Conservation (phyloP, 1,284 basidiomycete genomes). For the Cryptococcus hybrid region DNA sequence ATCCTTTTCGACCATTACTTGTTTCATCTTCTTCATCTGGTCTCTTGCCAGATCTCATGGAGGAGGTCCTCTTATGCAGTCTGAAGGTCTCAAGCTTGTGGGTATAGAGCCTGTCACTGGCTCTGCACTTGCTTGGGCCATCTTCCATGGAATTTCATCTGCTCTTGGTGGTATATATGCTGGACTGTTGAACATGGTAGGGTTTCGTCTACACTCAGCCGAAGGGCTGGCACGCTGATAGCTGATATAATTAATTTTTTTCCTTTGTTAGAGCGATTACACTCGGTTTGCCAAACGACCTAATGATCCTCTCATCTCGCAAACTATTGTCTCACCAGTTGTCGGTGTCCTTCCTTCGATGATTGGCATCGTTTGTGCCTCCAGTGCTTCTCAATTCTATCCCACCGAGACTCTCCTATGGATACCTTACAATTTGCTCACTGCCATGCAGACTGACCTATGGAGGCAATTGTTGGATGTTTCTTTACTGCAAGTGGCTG, state of each 20-base stretch:
- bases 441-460: constrained; percentile 31
- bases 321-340: constrained; percentile 37
- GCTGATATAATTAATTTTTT: too few species aligned
- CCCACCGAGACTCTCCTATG: constrained; percentile 44
- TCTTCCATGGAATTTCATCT: constrained; percentile 39
- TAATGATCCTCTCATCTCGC: constrained; percentile 24
- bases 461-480: constrained; percentile 16
- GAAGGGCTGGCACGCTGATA: constrained; percentile 2
- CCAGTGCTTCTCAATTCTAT: constrained; percentile 41
- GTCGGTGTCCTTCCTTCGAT: constrained; percentile 43
- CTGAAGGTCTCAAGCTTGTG: constrained; percentile 27
- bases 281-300: constrained; percentile 31
- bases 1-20: constrained; percentile 35
- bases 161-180: constrained; percentile 29
- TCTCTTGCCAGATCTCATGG: constrained; percentile 41
- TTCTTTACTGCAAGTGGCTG: too few species aligned
- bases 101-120: constrained; percentile 27
- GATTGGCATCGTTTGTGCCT: constrained; percentile 50
- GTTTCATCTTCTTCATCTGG: constrained; percentile 47
- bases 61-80: constrained; percentile 42
- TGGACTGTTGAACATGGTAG: constrained; percentile 18
- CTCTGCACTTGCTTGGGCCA: constrained; percentile 43
- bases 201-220: neutral
- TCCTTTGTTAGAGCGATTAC: constrained; percentile 24
- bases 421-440: constrained; percentile 47